A percentile compares a stretch with the other conserved stretches of the same genome.
Conservation (phyloP, 805 yeast genomes). For the Cyberlindnera xishuangbannaensis region DNA sequence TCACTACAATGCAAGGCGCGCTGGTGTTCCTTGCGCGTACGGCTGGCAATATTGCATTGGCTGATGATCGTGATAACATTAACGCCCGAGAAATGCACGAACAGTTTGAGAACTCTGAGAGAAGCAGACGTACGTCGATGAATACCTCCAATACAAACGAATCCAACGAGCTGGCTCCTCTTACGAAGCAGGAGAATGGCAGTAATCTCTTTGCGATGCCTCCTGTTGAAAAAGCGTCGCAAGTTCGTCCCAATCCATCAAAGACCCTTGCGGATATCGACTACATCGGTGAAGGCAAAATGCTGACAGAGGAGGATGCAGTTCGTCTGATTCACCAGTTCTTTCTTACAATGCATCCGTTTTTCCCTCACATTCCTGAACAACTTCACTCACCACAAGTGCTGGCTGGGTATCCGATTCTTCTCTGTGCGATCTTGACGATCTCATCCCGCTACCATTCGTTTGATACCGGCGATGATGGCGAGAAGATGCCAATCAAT, state of each 20-base stretch:
- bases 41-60: constrained; percentile 69
- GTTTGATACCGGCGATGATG: too few relatives aligned
- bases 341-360: constrained; percentile 80
- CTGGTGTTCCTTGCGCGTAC: constrained; percentile 70
- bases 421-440: constrained; percentile 75
- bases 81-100: constrained; percentile 46
- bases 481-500: constrained; percentile 25
- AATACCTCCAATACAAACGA: background rate
- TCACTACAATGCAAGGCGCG: constrained; percentile 48
- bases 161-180: constrained; percentile 19
- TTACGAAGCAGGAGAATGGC: constrained; percentile 22
- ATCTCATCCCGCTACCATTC: constrained; percentile 74
- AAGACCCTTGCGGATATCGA: constrained; percentile 51
- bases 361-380: constrained; percentile 79
- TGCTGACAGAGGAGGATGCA: constrained; percentile 62
- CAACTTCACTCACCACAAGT: constrained; percentile 62
- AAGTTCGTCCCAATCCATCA: constrained; percentile 28
- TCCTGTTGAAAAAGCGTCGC: constrained; percentile 27
- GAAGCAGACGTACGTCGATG: background rate
- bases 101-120: constrained; percentile 35
- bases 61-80: constrained; percentile 58
- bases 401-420: constrained; percentile 72
- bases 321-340: constrained; percentile 51
- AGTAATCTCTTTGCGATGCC: constrained; percentile 22
- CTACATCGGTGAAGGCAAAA: constrained; percentile 51